phyloP scores from a whole-genome alignment of 2,329 filamentous ascomycete genomes.

The Metarhizium sp. region DNA sequence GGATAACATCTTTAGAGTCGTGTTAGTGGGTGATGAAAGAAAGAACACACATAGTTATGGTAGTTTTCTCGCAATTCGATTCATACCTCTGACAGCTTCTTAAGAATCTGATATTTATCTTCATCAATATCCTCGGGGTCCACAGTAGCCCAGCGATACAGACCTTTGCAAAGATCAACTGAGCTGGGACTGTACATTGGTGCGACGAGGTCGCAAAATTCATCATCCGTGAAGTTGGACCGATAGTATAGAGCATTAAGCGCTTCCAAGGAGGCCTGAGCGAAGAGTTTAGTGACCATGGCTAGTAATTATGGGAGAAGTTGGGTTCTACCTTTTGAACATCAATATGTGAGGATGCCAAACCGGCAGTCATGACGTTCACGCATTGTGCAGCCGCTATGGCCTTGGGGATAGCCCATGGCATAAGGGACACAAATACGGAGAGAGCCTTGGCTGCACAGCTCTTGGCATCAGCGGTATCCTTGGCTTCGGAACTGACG shows the following conservation, averaged over 20 bases:
- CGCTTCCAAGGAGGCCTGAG: constrained; percentile 67
- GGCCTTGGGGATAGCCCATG: constrained; percentile 81
- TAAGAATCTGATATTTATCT: constrained; percentile 82
- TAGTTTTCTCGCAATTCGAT: not conserved
- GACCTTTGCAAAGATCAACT: constrained; percentile 59
- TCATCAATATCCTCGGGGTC: constrained; percentile 80
- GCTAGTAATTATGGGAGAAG: not conserved
- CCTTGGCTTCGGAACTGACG: constrained; percentile 53
- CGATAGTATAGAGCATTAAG: constrained; percentile 76
- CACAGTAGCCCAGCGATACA: constrained; percentile 73
- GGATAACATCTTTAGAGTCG: constrained; percentile 58
- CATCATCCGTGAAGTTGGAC: constrained; percentile 63
- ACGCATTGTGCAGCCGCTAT: constrained; percentile 64
- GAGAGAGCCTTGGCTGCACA: constrained; percentile 71
- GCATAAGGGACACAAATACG: constrained; percentile 68
- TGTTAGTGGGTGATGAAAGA: constrained; percentile 2
- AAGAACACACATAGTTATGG: not conserved
- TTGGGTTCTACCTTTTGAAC: constrained; percentile 54
- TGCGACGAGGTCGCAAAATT: constrained; percentile 68
- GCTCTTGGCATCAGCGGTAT: constrained; percentile 55
- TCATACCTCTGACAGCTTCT: constrained; percentile 83
- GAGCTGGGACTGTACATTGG: constrained; percentile 69
- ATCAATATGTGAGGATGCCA: constrained; percentile 60
- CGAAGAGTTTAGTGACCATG: constrained; percentile 11
- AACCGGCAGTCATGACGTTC: constrained; percentile 57